Conservation (phyloP, 495 filamentous ascomycete genomes). For the Penicillium lagena region DNA sequence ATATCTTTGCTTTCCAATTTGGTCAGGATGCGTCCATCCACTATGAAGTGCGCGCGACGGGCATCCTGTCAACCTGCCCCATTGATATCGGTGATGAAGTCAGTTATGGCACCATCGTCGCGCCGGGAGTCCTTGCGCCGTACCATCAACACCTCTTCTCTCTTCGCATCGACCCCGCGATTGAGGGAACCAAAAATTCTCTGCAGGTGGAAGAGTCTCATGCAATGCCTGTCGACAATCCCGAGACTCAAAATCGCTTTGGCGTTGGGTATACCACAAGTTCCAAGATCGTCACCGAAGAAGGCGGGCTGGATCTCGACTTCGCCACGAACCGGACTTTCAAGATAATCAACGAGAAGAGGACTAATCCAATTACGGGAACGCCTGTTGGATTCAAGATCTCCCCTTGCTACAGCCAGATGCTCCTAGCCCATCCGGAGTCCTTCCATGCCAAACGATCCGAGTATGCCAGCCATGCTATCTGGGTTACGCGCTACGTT, state of each 20-base stretch:
- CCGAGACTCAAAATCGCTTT: conserved; percentile 59
- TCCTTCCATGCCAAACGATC: conserved; percentile 68
- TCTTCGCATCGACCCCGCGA: conserved; percentile 74
- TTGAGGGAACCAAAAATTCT: conserved; percentile 67
- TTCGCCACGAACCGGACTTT: conserved; percentile 57
- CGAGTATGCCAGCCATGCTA: conserved; percentile 68
- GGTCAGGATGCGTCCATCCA: conserved; percentile 71
- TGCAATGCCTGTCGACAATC: conserved; percentile 53
- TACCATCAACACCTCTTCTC: conserved; percentile 89
- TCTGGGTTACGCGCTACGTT: conserved; percentile 73
- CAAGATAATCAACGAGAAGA: conserved; percentile 71
- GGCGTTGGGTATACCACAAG: conserved; percentile 64
- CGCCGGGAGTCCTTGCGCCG: conserved; percentile 71
- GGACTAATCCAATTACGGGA: conserved; percentile 63
- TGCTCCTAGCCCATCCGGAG: conserved; percentile 64
- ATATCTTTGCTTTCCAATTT: conserved; percentile 80
- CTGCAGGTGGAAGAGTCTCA: conserved; percentile 64
- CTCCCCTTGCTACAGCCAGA: conserved; percentile 62
- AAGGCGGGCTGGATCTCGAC: conserved; percentile 60
- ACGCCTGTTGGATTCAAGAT: conserved; percentile 78
- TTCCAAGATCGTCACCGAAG: conserved; percentile 47
- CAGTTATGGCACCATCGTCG: conserved; percentile 77
- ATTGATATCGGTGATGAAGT: conserved; percentile 24
- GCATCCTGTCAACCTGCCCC: conserved; percentile 75
- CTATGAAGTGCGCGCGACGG: conserved; percentile 81